A percentile compares a stretch with the other conserved stretches of the same genome.
Evolutionary conservation across 148 eudicot genomes (phyloP).

Genomic region (Fagopyrum homotropicum): DNA sequence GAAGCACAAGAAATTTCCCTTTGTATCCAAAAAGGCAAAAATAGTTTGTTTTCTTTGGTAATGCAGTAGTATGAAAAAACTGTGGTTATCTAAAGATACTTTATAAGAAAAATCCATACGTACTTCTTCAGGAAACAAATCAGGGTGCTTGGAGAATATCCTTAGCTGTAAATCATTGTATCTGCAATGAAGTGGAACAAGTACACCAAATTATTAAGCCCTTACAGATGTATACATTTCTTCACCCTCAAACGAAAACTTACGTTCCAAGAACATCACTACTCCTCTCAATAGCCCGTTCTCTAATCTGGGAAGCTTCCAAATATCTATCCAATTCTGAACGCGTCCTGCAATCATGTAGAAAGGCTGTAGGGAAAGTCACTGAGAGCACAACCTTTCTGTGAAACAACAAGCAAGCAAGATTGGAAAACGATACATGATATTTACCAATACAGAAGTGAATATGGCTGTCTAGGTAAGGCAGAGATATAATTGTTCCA

Average conservation of each 20-base stretch:
- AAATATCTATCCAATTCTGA: constrained; percentile 85
- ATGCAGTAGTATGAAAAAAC: not conserved
- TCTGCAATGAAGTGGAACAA: constrained; percentile 38
- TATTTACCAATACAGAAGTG: constrained; percentile 85
- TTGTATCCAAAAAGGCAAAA: not conserved
- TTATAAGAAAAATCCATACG: constrained; percentile 1
- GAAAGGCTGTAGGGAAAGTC: constrained; percentile 56
- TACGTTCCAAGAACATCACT: constrained; percentile 91
- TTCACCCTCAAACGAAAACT: constrained; percentile 15
- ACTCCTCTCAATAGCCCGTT: constrained; percentile 87
- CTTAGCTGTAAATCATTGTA: constrained; percentile 76
- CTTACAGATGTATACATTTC: not conserved
- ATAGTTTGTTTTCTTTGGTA: not conserved
- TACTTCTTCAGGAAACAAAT: constrained; percentile 93
- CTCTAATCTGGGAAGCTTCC: constrained; percentile 93
- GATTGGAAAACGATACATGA: constrained; percentile 2
- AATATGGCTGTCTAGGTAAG: constrained; percentile 94
- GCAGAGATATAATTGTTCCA: constrained; percentile 94
- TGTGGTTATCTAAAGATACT: not conserved
- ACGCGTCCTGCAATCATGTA: constrained; percentile 89
- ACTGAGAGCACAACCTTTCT: constrained; percentile 46
- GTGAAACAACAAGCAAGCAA: constrained; percentile 13
- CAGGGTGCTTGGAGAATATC: constrained; percentile 87
- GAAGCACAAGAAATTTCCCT: not conserved
- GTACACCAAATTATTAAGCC: not conserved